Conservation (phyloP, 1,139 yeast genomes). For the Suhomyces atakaporum region DNA sequence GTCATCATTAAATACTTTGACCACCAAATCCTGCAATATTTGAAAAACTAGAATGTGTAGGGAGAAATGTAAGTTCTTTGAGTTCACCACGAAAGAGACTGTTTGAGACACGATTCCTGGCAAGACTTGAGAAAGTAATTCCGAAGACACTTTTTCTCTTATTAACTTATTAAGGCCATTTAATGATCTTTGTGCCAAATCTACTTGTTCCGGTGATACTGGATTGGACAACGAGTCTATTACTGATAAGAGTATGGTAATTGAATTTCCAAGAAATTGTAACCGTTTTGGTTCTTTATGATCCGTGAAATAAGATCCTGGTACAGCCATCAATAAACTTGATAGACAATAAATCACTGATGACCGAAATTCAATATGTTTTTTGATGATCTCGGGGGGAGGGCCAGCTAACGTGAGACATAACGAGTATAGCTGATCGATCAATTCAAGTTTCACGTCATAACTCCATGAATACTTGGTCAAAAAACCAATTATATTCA, state of each 20-base stretch:
- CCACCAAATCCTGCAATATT: slow-evolving; percentile 34
- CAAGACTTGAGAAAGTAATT: slow-evolving; percentile 38
- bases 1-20: slow-evolving; percentile 34
- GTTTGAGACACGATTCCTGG: slow-evolving; percentile 44
- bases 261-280: slow-evolving; percentile 30
- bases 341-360: slow-evolving; percentile 23
- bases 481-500: slow-evolving; percentile 33
- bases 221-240: slow-evolving; percentile 15
- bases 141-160: slow-evolving; percentile 23
- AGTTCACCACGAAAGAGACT: slow-evolving; percentile 27
- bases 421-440: slow-evolving; percentile 42
- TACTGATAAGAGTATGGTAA: slow-evolving; percentile 25
- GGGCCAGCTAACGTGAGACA: slow-evolving; percentile 27
- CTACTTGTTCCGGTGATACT: slow-evolving; percentile 20
- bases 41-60: slow-evolving; percentile 24
- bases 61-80: slow-evolving; percentile 29
- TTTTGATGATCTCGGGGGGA: slow-evolving; percentile 5
- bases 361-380: slow-evolving; percentile 20
- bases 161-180: slow-evolving; percentile 19
- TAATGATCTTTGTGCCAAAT: slow-evolving; percentile 15
- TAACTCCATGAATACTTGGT: slow-evolving; percentile 35
- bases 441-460: slow-evolving; percentile 25
- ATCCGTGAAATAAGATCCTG: slow-evolving; percentile 24
- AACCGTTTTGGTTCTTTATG: slow-evolving; percentile 20
- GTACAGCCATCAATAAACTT: slow-evolving; percentile 21